These are phyloP conservation scores for Bidens hawaiensis DNA, from an alignment of 140 eudicot species.

Conservation along the genomic window DNA sequence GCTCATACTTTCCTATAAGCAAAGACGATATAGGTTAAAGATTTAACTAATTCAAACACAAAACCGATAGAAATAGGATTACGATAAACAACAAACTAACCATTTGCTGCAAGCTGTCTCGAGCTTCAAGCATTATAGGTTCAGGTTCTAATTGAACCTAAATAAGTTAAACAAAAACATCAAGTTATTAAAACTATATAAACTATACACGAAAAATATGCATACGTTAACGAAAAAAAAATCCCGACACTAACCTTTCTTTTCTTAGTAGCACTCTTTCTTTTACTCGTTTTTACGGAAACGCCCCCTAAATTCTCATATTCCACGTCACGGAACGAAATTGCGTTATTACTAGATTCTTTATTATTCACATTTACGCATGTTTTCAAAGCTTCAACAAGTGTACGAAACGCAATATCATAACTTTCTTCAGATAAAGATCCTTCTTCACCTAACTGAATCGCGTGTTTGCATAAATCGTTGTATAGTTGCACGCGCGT, in stretches of 20 bases:
- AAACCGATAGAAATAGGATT: neutral
- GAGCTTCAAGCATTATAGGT: constrained; percentile 53
- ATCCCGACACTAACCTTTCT: constrained; percentile 50
- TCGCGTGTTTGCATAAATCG: constrained; percentile 65
- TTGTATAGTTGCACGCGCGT: constrained; percentile 67
- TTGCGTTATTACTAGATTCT: constrained; percentile 37
- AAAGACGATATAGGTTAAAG: neutral
- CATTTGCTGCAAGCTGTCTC: constrained; percentile 68
- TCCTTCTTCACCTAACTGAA: constrained; percentile 73
- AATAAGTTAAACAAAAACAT: neutral
- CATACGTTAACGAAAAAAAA: neutral
- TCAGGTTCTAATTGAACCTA: constrained; percentile 63
- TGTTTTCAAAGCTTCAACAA: constrained; percentile 63
- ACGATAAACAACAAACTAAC: constrained; percentile 38
- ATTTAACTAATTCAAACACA: neutral
- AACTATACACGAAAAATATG: neutral
- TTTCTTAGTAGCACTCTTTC: constrained; percentile 59
- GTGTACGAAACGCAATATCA: constrained; percentile 60
- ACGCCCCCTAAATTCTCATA: constrained; percentile 45
- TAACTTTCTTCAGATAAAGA: constrained; percentile 69
- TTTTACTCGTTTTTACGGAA: constrained; percentile 40
- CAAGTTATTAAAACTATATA: neutral
- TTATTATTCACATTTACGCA: constrained; percentile 71
- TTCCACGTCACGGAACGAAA: constrained; percentile 50
- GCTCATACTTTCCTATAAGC: constrained; percentile 58